phyloP scores from a whole-genome alignment of 2,329 filamentous ascomycete genomes.

The Colletotrichum lupini region DNA sequence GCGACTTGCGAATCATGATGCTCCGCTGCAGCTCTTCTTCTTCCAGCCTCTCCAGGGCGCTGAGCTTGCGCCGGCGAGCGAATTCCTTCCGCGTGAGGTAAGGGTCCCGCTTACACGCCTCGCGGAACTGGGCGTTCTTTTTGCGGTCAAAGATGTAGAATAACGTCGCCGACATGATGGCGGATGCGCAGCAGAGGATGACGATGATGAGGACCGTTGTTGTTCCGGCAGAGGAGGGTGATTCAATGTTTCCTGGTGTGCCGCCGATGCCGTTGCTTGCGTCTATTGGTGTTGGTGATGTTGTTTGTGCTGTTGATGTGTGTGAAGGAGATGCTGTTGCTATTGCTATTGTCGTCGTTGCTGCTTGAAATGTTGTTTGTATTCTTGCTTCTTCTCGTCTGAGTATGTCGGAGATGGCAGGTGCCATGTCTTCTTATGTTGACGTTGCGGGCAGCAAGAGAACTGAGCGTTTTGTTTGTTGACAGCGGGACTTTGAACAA shows the following conservation, averaged over 20 bases:
- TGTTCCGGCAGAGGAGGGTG: constrained; percentile 1
- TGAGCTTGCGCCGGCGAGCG: constrained; percentile 42
- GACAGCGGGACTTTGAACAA: constrained; percentile 21
- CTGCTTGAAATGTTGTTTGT: background rate
- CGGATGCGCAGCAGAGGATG: constrained; percentile 39
- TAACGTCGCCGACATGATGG: constrained; percentile 39
- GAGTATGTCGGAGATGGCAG: constrained; percentile 7
- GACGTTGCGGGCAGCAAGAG: constrained; percentile 8
- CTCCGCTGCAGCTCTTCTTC: constrained; percentile 51
- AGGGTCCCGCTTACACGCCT: constrained; percentile 40
- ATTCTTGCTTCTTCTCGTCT: background rate
- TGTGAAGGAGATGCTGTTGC: background rate
- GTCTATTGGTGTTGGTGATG: background rate
- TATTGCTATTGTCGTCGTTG: background rate
- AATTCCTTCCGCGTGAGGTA: constrained; percentile 40
- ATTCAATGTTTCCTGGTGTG: background rate
- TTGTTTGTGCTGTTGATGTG: background rate
- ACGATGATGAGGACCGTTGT: constrained; percentile 37
- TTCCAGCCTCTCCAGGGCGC: constrained; percentile 38
- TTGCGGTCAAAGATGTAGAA: constrained; percentile 37
- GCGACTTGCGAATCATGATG: constrained; percentile 57
- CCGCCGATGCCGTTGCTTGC: background rate
- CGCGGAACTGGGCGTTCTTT: constrained; percentile 39
- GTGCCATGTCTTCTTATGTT: constrained; percentile 33
- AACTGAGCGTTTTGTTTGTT: constrained; percentile 1